Base-by-base conservation (phyloP, 2,329 filamentous ascomycete species). In the Microcyclospora pomicola region DNA sequence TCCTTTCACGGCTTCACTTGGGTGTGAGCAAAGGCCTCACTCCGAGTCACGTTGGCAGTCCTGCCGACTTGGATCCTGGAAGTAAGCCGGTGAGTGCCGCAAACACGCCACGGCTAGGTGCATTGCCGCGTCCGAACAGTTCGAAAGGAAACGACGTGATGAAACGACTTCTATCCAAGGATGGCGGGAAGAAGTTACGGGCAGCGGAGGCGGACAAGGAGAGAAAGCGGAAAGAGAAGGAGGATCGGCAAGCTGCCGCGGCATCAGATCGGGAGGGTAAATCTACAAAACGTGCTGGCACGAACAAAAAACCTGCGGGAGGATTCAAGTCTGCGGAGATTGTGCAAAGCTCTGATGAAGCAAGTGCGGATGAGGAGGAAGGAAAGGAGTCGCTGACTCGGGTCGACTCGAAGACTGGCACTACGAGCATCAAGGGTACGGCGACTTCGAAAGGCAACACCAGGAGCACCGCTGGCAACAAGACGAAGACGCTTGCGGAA, bases 1-100 rank as follows among this genome's bases (percentile, higher is more conserved):
- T 67, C 30, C 58, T 79, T 27, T 79, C 75, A 31, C 69, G 68
- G 39, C 64, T 77, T 41, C 69, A 75, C 42, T 63, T 76, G 29
- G 60, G 62, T 35, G 39, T 43, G 38, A 43, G 38, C 35, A 43
- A 42, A 32, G 42, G 45, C 11, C 39, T 46, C 10, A 56, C 53
- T 15, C 54, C 56, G 9, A 49, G 42, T 27, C 37, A 48, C 7
- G 46, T 42, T 36, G 44, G 48, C n/a, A 58, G 51, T 37, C 56
- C 56, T n/a, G 41, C n/a, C 6, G 51, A 53, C 7, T 7, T 24
- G 7, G 19, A 24, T 24, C 19, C 19, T 24, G 19, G 19, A 24
- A 44, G 45, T 6, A 46, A 47, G 29, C 24, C 39, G 3, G 29
- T 29, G 5, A 54, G 47, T 41, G 44, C 46, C 33, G 44, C 48